These are phyloP conservation scores for Dovyalis caffra DNA, from an alignment of 345 rosid species.

Conservation along the genomic window DNA sequence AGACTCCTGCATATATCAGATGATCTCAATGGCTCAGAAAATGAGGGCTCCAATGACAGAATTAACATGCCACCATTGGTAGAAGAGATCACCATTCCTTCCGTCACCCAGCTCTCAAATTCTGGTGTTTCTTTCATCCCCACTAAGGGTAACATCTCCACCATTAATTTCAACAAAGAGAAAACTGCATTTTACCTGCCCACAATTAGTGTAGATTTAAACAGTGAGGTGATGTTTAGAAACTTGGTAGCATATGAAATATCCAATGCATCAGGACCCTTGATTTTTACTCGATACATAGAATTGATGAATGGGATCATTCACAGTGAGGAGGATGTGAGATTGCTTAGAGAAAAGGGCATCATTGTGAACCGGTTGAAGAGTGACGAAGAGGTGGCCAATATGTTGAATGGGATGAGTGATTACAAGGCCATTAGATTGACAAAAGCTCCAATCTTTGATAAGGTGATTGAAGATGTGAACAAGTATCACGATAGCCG, in stretches of 20 bases:
- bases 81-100: constrained; percentile 74
- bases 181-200: constrained; percentile 49
- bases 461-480: constrained; percentile 72
- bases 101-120: constrained; percentile 48
- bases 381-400: constrained; percentile 67
- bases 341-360: constrained; percentile 63
- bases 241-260: constrained; percentile 83
- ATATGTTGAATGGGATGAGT: constrained; percentile 83
- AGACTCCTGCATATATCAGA: too few relatives aligned
- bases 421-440: constrained; percentile 45
- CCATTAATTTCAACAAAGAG: constrained; percentile 42
- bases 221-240: constrained; percentile 59
- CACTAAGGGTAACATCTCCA: constrained; percentile 39
- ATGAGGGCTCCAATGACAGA: background rate
- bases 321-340: constrained; percentile 62
- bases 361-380: constrained; percentile 57
- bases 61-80: constrained; percentile 52
- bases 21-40: constrained; percentile 4
- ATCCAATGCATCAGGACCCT: constrained; percentile 50
- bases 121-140: constrained; percentile 48
- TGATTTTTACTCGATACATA: constrained; percentile 70
- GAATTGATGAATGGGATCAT: constrained; percentile 80
- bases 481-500: constrained; percentile 52
- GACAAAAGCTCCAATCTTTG: constrained; percentile 66
- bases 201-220: constrained; percentile 49